Base-by-base conservation (phyloP, 495 filamentous ascomycete genomes). In the Bombardia bombarda region DNA sequence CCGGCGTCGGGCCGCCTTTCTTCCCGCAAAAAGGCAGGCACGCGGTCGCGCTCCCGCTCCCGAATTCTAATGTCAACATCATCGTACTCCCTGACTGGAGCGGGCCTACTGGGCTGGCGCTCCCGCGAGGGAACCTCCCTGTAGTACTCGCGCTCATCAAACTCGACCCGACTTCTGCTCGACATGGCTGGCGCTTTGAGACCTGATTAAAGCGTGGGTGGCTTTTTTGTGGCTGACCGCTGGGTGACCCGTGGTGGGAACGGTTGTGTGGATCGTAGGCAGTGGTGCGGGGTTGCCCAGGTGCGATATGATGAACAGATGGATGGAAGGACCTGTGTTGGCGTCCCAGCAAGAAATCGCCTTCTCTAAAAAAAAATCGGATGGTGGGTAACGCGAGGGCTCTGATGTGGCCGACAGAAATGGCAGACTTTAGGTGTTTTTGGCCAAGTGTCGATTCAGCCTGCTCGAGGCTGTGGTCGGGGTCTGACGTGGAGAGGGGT, bases 1-100 rank as follows among this genome's bases (percentile, higher is more conserved):
- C 66, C 66, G 17, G 60, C 46, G 26, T 67, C 63, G 22, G 57
- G 33, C 16, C 60, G 65, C 40, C 60, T 59, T 21, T 45, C 52
- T 30, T 67, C 65, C 13, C 60, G 64, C 40, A 72, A 49, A 46
- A 69, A 71, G 35, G 60, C 56, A 17, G 68, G 70, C 31, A 65
- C 54, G 18, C 55, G 54, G 38, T 61, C 59, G 12, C n/a, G n/a
- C n/a, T n/a, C n/a, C 22, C 58, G 61, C 24, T 66, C 61, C n/a
- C 60, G 56, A 31, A 62, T 42, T 45, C 56, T 54, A 17, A 63
- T 45, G 21, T 66, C 59, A 38, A 60, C 45, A 28, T 57, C 54
- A 7, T 65, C 65, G 42, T 55, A 63, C 13, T 67, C 57, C 18
- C 57, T 58, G 38, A 55, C 59, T 7, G 60, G 49, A 21, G 60